phyloP scores from a whole-genome alignment of 2,329 filamentous ascomycete genomes.

The Aspergillus novofumigatus region DNA sequence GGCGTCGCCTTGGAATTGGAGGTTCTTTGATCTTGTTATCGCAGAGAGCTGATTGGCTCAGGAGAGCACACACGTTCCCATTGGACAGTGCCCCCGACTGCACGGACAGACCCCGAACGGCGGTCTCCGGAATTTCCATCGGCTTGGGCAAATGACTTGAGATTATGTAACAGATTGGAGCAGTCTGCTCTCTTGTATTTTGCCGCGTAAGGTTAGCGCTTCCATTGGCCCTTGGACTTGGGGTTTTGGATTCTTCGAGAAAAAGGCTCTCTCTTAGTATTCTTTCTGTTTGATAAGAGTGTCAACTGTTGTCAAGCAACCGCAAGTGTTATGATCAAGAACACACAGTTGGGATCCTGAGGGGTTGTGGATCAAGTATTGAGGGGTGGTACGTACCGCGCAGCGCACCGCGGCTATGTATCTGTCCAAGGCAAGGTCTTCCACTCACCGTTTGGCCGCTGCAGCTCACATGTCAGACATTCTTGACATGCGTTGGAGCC shows the following conservation, averaged over 20 bases:
- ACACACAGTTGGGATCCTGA: not conserved
- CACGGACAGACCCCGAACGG: slow-evolving; percentile 19
- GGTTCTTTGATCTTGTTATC: slow-evolving; percentile 15
- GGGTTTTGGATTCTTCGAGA: not conserved
- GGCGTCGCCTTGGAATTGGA: slow-evolving; percentile 15
- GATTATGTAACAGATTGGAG: slow-evolving; percentile 1
- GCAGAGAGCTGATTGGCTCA: slow-evolving; percentile 8
- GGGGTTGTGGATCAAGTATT: not conserved
- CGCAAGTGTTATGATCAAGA: not conserved
- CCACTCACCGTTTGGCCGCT: not conserved
- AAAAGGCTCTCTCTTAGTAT: not conserved
- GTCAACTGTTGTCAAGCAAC: not conserved
- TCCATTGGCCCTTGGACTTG: not conserved
- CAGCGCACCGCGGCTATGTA: not conserved
- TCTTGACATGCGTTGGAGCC: not conserved
- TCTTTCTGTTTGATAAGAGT: not conserved
- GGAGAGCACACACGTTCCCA: not conserved
- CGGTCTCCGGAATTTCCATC: not conserved
- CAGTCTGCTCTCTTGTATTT: not conserved
- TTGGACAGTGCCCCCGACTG: slow-evolving; percentile 12
- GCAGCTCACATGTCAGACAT: not conserved
- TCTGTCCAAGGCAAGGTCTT: not conserved
- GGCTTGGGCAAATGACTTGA: not conserved
- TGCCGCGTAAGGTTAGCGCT: not conserved
- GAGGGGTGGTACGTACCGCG: too few relatives aligned